phyloP scores from a whole-genome alignment of 2,329 filamentous ascomycete species.

The Xylariaceae sp. region DNA sequence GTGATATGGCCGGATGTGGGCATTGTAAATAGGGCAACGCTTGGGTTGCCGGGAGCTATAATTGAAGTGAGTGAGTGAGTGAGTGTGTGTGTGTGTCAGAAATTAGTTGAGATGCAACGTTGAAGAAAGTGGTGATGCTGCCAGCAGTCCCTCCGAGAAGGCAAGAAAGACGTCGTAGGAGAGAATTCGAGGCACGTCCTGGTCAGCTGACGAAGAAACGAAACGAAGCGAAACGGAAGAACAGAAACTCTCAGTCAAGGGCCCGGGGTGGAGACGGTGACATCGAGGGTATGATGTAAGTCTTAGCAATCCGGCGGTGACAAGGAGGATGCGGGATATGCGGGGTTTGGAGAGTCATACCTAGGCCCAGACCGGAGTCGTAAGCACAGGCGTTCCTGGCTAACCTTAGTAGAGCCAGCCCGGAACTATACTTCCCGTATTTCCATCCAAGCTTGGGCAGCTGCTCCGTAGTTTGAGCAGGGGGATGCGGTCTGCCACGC shows the following conservation, averaged over 20 bases:
- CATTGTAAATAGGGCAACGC: conserved; percentile 1
- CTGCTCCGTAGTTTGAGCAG: neutral
- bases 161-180: neutral
- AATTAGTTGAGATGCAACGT: neutral
- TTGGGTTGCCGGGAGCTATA: neutral
- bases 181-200: neutral
- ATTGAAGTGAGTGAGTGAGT: no score
- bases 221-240: neutral
- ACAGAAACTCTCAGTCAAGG: neutral
- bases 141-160: neutral
- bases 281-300: neutral
- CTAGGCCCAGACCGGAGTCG: neutral
- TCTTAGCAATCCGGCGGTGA: neutral
- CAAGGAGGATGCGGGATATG: neutral
- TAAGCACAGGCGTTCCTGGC: neutral
- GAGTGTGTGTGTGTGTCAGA: neutral
- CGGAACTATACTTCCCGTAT: neutral
- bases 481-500: neutral
- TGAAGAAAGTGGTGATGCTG: neutral
- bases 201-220: neutral
- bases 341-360: conserved; percentile 3
- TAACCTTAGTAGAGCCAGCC: neutral
- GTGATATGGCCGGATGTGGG: conserved; percentile 28
- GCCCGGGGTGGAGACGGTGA: neutral
- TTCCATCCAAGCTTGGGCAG: no score